Conservation (phyloP, 164 flowering plant species). For the Sextonia rubra region DNA sequence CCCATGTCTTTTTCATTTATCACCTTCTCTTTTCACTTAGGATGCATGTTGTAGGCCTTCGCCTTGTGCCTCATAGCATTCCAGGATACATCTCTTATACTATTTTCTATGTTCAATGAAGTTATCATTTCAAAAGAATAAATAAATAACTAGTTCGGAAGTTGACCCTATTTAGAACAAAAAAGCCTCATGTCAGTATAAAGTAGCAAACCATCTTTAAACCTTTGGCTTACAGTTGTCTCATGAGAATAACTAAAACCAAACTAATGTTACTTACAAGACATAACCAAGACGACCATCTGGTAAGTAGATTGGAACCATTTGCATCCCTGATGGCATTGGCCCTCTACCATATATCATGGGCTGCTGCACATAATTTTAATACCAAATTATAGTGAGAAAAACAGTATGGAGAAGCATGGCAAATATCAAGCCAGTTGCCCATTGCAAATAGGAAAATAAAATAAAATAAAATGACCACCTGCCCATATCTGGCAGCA, state of each 20-base stretch:
- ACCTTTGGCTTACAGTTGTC: neutral
- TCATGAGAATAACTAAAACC: neutral
- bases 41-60: too few species aligned
- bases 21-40: too few species aligned
- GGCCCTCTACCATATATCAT: conserved; percentile 95
- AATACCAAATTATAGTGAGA: conserved; percentile 7
- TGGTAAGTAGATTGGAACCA: conserved; percentile 99
- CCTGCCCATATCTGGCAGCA: conserved; percentile 66
- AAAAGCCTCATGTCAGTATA: too few species aligned
- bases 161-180: too few species aligned
- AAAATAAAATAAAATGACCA: neutral
- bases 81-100: too few species aligned
- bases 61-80: too few species aligned
- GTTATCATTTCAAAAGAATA: too few species aligned
- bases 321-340: conserved; percentile 92
- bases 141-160: too few species aligned
- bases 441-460: neutral
- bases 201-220: neutral
- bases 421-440: neutral
- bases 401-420: neutral
- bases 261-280: conserved; percentile 55
- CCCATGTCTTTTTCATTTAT: too few species aligned
- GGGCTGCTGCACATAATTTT: conserved; percentile 47
- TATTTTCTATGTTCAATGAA: too few species aligned
- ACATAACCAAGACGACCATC: conserved; percentile 99